A percentile compares a stretch with the other conserved stretches of the same genome.
phyloP scores from a whole-genome alignment of 1,139 yeast genomes.

The Pichia sp. region DNA sequence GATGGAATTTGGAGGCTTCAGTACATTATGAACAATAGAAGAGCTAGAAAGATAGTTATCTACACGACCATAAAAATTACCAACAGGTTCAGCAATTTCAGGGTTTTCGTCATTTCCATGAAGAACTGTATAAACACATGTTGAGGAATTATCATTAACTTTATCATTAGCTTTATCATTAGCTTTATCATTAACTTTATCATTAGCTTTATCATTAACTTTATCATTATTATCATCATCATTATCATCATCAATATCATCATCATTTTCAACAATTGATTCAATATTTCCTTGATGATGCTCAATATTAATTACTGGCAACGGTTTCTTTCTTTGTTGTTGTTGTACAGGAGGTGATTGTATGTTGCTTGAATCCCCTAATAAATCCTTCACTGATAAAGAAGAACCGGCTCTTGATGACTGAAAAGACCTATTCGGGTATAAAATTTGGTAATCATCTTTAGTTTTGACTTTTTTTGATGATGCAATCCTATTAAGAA shows the following conservation, averaged over 20 bases:
- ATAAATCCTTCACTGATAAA: neutral
- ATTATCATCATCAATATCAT: neutral
- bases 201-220: too few relatives aligned
- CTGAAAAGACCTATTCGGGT: neutral
- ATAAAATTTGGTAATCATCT: constrained; percentile 6
- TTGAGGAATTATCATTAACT: neutral
- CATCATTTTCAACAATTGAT: neutral
- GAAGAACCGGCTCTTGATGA: neutral
- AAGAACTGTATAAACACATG: neutral
- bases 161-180: too few relatives aligned
- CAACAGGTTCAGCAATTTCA: neutral
- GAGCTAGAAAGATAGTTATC: neutral
- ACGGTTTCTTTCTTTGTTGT: neutral
- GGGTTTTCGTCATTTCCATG: neutral
- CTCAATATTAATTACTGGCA: constrained; percentile 2
- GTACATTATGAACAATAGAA: neutral
- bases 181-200: too few relatives aligned
- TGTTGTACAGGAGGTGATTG: neutral
- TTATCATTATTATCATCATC: neutral
- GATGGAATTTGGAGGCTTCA: neutral
- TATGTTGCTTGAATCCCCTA: neutral
- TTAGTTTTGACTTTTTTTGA: neutral
- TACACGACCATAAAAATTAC: neutral
- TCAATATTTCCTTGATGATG: neutral
- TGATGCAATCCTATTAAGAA: neutral